These are phyloP conservation scores for Saturnispora sanitii DNA, from an alignment of 805 yeast species.

Conservation along the genomic window DNA sequence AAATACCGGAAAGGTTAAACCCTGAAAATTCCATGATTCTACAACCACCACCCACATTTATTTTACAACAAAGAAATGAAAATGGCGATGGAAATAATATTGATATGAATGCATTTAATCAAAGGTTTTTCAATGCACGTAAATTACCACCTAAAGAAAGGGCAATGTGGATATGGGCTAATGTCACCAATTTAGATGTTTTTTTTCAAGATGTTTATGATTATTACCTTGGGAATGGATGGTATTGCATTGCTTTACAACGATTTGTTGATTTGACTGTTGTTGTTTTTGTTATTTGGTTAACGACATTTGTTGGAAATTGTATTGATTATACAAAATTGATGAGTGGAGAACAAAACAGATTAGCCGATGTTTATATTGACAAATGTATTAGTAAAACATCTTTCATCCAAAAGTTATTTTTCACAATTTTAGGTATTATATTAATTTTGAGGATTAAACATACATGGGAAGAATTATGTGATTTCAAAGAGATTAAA, in stretches of 20 bases:
- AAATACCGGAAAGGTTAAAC: slow-evolving; percentile 16
- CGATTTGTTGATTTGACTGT: slow-evolving; percentile 61
- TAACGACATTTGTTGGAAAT: slow-evolving; percentile 69
- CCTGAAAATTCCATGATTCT: slow-evolving; percentile 5
- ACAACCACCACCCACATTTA: slow-evolving; percentile 9
- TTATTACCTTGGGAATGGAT: slow-evolving; percentile 81
- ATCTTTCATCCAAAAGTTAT: slow-evolving; percentile 42
- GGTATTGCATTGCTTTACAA: slow-evolving; percentile 62
- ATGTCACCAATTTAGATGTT: slow-evolving; percentile 81
- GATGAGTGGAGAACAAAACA: slow-evolving; percentile 23
- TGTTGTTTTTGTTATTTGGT: slow-evolving; percentile 65
- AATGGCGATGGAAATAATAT: background rate
- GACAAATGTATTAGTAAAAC: slow-evolving; percentile 39
- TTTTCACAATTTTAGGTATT: slow-evolving; percentile 50
- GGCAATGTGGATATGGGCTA: slow-evolving; percentile 95
- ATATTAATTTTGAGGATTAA: slow-evolving; percentile 43
- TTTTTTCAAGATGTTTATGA: slow-evolving; percentile 75
- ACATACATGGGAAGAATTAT: slow-evolving; percentile 52
- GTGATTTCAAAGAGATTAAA: slow-evolving; percentile 61
- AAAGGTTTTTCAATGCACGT: slow-evolving; percentile 16
- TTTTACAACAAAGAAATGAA: background rate
- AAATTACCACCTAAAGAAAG: slow-evolving; percentile 56
- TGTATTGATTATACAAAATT: slow-evolving; percentile 57
- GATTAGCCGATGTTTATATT: slow-evolving; percentile 35
- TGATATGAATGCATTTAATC: background rate